phyloP scores from a whole-genome alignment of 148 eudicot species.

The Camellia sinensis region DNA sequence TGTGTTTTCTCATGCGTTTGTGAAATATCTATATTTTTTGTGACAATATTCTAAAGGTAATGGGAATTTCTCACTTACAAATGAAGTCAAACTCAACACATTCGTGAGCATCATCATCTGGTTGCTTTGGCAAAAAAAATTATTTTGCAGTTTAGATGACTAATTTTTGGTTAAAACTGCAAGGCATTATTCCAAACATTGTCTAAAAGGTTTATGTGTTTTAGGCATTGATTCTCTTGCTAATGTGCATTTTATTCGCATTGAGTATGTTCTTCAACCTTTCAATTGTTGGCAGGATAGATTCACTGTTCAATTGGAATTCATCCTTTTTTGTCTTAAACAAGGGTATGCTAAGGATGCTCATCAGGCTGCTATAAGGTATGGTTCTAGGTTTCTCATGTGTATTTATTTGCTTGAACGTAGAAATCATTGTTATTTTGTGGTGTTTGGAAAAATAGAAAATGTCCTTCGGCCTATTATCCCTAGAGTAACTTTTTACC shows the following conservation, averaged over 20 bases:
- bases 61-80: background rate
- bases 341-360: slow-evolving; percentile 41
- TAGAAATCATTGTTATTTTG: background rate
- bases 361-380: slow-evolving; percentile 45
- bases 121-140: background rate
- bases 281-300: slow-evolving; percentile 50
- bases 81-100: background rate
- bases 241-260: background rate
- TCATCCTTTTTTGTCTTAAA: slow-evolving; percentile 48
- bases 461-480: background rate
- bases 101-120: background rate
- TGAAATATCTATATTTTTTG: background rate
- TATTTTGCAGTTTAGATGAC: background rate
- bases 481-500: too few species aligned
- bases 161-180: slow-evolving; percentile 5
- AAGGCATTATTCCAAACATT: background rate
- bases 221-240: background rate
- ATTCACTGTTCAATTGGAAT: slow-evolving; percentile 52
- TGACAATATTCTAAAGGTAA: background rate
- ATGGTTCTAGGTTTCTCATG: slow-evolving; percentile 16
- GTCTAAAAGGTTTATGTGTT: background rate
- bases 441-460: background rate
- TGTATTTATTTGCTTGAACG: background rate
- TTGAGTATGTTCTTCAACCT: slow-evolving; percentile 10
- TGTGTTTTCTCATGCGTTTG: background rate